These are phyloP conservation scores for Xylariaceae sp. DNA, from an alignment of 2,329 filamentous ascomycete genomes.

Conservation along the genomic window DNA sequence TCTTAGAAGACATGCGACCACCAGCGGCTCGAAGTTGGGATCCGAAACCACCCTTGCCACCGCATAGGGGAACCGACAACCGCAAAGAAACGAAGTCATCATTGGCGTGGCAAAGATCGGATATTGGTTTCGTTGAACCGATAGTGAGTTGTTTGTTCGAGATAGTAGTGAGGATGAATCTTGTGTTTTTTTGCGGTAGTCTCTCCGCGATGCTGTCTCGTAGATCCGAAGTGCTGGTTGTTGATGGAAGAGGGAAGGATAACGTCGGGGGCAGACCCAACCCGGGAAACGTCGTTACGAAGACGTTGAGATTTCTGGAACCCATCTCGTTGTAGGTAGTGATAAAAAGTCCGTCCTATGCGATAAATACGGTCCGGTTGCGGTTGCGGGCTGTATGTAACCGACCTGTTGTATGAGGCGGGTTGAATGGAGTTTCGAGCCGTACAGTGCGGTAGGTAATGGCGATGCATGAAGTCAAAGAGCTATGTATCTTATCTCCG, in stretches of 20 bases:
- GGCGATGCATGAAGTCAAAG: slow-evolving; percentile 37
- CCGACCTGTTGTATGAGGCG: neutral
- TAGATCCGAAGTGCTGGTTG: slow-evolving; percentile 71
- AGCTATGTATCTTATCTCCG: slow-evolving; percentile 12
- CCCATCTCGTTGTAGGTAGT: slow-evolving; percentile 53
- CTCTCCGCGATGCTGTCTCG: slow-evolving; percentile 66
- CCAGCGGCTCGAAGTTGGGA: slow-evolving; percentile 96
- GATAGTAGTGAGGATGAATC: slow-evolving; percentile 81
- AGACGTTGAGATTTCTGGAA: slow-evolving; percentile 71
- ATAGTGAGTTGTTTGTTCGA: slow-evolving; percentile 73
- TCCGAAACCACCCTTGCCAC: slow-evolving; percentile 97
- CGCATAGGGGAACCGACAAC: slow-evolving; percentile 77
- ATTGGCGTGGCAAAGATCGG: slow-evolving; percentile 60
- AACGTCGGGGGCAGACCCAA: slow-evolving; percentile 83
- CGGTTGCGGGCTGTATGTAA: too few species aligned
- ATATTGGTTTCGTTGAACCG: slow-evolving; percentile 60
- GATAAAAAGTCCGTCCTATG: too few species aligned
- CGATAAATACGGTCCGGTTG: too few species aligned
- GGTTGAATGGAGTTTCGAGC: neutral
- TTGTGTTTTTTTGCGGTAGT: slow-evolving; percentile 61
- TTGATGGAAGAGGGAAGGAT: slow-evolving; percentile 71
- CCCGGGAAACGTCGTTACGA: slow-evolving; percentile 84
- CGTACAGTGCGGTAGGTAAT: slow-evolving; percentile 31
- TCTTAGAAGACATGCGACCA: slow-evolving; percentile 95
- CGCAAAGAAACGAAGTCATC: slow-evolving; percentile 83